Conservation (phyloP, 805 yeast genomes). For the Priceomyces melissophilus region DNA sequence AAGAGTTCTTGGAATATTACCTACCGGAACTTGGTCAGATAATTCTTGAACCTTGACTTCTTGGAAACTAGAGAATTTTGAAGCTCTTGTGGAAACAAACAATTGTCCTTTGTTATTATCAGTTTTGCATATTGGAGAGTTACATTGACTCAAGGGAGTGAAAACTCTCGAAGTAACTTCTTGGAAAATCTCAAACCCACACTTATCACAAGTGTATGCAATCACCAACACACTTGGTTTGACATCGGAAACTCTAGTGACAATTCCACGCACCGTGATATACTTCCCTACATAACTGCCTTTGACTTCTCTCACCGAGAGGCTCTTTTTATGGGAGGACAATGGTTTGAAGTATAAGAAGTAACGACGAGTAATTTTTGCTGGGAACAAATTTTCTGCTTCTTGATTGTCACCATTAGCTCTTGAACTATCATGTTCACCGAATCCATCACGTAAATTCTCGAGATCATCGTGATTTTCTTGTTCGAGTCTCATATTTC, state of each 20-base stretch:
- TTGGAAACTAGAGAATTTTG: slow-evolving; percentile 92
- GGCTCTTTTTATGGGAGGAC: slow-evolving; percentile 49
- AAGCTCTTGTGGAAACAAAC: slow-evolving; percentile 91
- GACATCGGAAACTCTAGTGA: slow-evolving; percentile 93
- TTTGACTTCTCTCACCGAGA: slow-evolving; percentile 86
- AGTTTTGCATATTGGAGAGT: slow-evolving; percentile 70
- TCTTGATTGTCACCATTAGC: slow-evolving; percentile 10
- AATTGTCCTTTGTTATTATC: slow-evolving; percentile 86
- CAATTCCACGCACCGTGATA: slow-evolving; percentile 89
- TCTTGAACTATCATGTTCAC: slow-evolving; percentile 20
- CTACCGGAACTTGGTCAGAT: slow-evolving; percentile 95
- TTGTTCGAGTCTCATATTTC: slow-evolving; percentile 70
- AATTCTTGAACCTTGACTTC: slow-evolving; percentile 93
- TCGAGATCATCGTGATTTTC: slow-evolving; percentile 62
- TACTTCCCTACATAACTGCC: slow-evolving; percentile 82
- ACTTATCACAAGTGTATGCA: slow-evolving; percentile 95
- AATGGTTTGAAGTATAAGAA: slow-evolving; percentile 82
- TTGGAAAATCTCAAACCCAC: slow-evolving; percentile 96
- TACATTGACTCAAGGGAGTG: slow-evolving; percentile 85
- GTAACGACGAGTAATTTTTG: slow-evolving; percentile 84
- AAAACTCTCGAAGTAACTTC: slow-evolving; percentile 83
- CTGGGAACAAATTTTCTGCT: slow-evolving; percentile 64
- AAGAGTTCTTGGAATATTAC: slow-evolving; percentile 90
- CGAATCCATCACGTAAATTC: slow-evolving; percentile 36
- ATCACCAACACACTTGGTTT: slow-evolving; percentile 88